Conservation (phyloP, 2,329 filamentous ascomycete species). For the Cladosporium sp. region DNA sequence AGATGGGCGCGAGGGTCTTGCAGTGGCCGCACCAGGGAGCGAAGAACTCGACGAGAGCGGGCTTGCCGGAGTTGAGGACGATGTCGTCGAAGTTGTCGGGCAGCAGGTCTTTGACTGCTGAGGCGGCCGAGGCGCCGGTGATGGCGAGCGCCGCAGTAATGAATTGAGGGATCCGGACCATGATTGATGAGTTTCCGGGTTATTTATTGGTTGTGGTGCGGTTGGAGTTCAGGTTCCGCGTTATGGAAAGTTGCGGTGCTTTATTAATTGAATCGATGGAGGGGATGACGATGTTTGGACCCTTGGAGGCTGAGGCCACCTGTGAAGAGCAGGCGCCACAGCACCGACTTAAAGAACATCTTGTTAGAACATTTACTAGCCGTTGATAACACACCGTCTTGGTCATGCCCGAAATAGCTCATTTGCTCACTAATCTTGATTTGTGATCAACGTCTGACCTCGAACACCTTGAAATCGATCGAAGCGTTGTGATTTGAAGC, state of each 20-base stretch:
- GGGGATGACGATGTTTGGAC: background rate
- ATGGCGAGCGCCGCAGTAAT: slow-evolving; percentile 45
- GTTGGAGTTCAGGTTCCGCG: too few relatives aligned
- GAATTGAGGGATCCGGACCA: slow-evolving; percentile 11
- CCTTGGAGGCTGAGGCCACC: background rate
- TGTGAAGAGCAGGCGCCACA: background rate
- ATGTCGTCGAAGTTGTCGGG: slow-evolving; percentile 88
- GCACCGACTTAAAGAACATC: too few relatives aligned
- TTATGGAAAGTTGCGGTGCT: background rate
- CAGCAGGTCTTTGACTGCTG: slow-evolving; percentile 83
- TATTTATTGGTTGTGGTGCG: background rate
- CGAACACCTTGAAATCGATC: too few relatives aligned
- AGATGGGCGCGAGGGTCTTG: slow-evolving; percentile 93
- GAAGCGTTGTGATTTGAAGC: too few relatives aligned
- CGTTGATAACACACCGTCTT: too few relatives aligned
- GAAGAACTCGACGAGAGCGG: slow-evolving; percentile 95
- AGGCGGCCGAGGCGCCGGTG: slow-evolving; percentile 60
- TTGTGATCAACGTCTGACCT: too few relatives aligned
- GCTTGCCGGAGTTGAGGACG: slow-evolving; percentile 87
- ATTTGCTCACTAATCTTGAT: too few relatives aligned
- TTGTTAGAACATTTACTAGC: too few relatives aligned
- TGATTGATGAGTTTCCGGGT: background rate
- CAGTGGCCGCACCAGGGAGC: slow-evolving; percentile 99
- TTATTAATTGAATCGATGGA: background rate
- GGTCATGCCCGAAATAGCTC: too few relatives aligned